Evolutionary conservation across 2,329 filamentous ascomycete genomes (phyloP).

Genomic region (Parastagonospora avenae): DNA sequence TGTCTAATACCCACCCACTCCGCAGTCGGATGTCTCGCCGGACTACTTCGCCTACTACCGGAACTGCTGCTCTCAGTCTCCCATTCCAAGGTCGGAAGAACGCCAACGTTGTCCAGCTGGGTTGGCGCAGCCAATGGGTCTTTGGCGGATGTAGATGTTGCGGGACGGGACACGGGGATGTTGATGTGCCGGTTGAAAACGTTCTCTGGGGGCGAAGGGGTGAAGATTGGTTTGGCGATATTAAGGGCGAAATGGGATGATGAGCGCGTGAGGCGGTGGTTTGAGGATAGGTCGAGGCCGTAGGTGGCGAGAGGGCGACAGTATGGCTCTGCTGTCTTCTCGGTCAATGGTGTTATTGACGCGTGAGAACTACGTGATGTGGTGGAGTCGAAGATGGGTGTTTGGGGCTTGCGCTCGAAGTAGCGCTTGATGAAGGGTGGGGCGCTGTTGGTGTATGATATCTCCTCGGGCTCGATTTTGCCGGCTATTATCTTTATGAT

Average conservation of each 20-base stretch:
- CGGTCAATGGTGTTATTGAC: not conserved
- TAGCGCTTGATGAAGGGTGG: conserved; percentile 2
- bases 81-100: conserved; percentile 29
- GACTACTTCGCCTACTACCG: conserved; percentile 9
- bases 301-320: conserved; percentile 36
- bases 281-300: conserved; percentile 29
- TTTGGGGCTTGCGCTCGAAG: conserved; percentile 1
- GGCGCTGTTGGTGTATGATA: conserved; percentile 7
- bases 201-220: conserved; percentile 18
- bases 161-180: conserved; percentile 18
- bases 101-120: conserved; percentile 17
- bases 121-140: conserved; percentile 21
- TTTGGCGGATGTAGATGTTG: conserved; percentile 9
- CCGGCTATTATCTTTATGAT: conserved; percentile 26
- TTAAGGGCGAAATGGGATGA: conserved; percentile 23
- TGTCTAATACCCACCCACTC: conserved; percentile 34
- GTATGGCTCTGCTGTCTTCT: conserved; percentile 16
- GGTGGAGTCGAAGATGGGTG: conserved; percentile 7
- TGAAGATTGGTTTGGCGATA: conserved; percentile 16
- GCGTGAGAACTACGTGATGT: conserved; percentile 10
- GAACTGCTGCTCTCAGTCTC: conserved; percentile 24
- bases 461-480: conserved; percentile 13
- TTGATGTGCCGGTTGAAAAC: conserved; percentile 33
- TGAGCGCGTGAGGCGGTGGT: conserved; percentile 24
- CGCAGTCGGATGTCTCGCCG: conserved; percentile 22